Evolutionary conservation across 768 basidiomycete genomes (phyloP).

Genomic region (Guyanaporus albipodus): DNA sequence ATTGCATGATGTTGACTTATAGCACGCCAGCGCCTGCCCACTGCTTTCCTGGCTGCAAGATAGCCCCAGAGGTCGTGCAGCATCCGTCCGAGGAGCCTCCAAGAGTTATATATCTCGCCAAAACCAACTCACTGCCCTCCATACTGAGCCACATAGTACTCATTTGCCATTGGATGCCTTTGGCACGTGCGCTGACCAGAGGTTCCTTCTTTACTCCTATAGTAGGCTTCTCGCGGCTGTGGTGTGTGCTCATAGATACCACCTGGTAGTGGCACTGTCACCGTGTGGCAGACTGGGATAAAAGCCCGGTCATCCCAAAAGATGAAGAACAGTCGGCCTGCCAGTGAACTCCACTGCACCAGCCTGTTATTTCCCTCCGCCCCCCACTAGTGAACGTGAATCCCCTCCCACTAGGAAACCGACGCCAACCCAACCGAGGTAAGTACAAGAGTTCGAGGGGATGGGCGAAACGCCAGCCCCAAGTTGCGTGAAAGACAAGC

Average conservation of each 20-base stretch:
- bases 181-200: conserved; percentile 3
- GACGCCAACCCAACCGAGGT: not conserved
- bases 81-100: conserved; percentile 4
- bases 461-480: not conserved
- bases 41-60: too few species aligned
- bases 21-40: not conserved
- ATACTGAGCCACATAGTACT: not conserved
- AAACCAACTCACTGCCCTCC: not conserved
- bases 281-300: conserved; percentile 26
- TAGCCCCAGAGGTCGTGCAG: not conserved
- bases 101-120: not conserved
- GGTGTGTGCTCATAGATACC: conserved; percentile 15
- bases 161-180: conserved; percentile 11
- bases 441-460: not conserved
- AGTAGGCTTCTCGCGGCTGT: conserved; percentile 25
- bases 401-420: not conserved
- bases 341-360: conserved; percentile 10
- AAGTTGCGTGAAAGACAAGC: not conserved
- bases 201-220: conserved; percentile 13
- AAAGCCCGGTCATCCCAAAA: conserved; percentile 6
- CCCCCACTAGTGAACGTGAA: not conserved
- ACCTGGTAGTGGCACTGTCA: conserved; percentile 27
- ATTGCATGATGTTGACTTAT: conserved; percentile 2
- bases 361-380: conserved; percentile 4
- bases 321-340: conserved; percentile 1